Conservation (phyloP, 2,329 filamentous ascomycete genomes). For the Aspergillus novoparasiticus region DNA sequence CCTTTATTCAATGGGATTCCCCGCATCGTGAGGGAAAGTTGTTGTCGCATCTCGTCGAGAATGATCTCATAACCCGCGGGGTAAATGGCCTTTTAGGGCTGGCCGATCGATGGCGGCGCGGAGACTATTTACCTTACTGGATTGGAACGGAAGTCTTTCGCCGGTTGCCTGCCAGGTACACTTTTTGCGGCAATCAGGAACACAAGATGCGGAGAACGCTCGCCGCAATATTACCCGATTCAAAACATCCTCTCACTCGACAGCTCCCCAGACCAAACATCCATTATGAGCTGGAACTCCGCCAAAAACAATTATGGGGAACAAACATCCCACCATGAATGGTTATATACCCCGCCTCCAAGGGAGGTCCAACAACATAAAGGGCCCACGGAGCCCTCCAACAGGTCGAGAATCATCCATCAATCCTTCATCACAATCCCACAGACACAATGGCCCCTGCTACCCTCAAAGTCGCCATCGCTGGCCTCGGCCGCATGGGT, state of each 20-base stretch:
- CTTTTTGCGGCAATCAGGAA: fast-evolving
- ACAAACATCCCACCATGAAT: background rate
- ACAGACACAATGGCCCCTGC: background rate
- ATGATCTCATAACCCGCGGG: background rate
- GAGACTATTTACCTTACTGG: fast-evolving
- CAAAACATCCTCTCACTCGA: background rate
- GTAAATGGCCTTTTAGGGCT: background rate
- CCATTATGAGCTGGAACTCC: background rate
- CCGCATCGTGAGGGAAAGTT: background rate
- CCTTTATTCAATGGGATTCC: background rate
- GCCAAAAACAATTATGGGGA: background rate
- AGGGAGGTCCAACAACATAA: background rate
- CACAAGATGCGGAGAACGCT: background rate
- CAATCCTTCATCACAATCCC: background rate
- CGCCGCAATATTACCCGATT: background rate
- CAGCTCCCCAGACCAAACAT: background rate
- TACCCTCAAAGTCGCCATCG: slow-evolving; percentile 42
- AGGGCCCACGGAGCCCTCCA: background rate
- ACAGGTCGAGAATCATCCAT: background rate
- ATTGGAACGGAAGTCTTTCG: fast-evolving
- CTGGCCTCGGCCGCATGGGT: slow-evolving; percentile 51
- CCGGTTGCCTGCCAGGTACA: fast-evolving
- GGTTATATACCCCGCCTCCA: background rate
- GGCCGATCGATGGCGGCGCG: background rate
- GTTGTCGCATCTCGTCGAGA: background rate